A percentile compares a stretch with the other conserved stretches of the same genome.
phyloP scores from a whole-genome alignment of 768 basidiomycete species.

The Leccinum boreale region DNA sequence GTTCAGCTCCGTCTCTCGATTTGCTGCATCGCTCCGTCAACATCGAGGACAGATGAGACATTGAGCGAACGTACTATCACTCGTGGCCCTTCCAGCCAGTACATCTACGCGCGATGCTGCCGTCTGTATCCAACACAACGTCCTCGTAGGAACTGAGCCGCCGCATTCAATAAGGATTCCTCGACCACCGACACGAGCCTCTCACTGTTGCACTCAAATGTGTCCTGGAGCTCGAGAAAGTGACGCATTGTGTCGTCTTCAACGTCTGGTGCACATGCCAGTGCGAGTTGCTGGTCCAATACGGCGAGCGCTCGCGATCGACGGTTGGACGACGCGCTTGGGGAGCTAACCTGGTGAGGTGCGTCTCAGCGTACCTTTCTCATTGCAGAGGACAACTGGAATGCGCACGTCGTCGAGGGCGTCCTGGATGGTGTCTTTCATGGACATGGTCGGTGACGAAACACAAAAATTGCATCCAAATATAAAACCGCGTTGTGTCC shows the following conservation, averaged over 20 bases:
- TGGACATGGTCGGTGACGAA: conserved; percentile 15
- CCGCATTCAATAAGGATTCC: conserved; percentile 6
- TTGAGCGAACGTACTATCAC: conserved; percentile 37
- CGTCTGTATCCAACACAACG: conserved; percentile 59
- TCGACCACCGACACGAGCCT: conserved; percentile 1
- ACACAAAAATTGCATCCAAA: neutral
- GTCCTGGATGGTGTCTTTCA: conserved; percentile 52
- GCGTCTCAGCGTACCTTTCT: conserved; percentile 8
- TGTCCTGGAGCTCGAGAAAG: conserved; percentile 69
- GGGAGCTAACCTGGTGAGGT: conserved; percentile 57
- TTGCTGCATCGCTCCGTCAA: conserved; percentile 28
- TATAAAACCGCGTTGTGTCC: conserved; percentile 18
- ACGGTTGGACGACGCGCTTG: conserved; percentile 48
- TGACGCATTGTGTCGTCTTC: conserved; percentile 44
- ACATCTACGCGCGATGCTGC: conserved; percentile 50
- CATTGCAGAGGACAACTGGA: neutral
- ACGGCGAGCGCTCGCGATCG: conserved; percentile 53
- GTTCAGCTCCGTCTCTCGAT: conserved; percentile 46
- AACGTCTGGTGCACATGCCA: conserved; percentile 43
- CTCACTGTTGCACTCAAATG: conserved; percentile 82
- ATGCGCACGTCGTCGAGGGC: conserved; percentile 65
- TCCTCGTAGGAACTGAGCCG: conserved; percentile 60
- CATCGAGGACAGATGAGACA: neutral
- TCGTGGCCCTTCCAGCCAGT: conserved; percentile 42
- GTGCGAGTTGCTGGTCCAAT: conserved; percentile 54